These are phyloP conservation scores for Lipomyces lipofer DNA, from an alignment of 805 yeast genomes.

Conservation along the genomic window DNA sequence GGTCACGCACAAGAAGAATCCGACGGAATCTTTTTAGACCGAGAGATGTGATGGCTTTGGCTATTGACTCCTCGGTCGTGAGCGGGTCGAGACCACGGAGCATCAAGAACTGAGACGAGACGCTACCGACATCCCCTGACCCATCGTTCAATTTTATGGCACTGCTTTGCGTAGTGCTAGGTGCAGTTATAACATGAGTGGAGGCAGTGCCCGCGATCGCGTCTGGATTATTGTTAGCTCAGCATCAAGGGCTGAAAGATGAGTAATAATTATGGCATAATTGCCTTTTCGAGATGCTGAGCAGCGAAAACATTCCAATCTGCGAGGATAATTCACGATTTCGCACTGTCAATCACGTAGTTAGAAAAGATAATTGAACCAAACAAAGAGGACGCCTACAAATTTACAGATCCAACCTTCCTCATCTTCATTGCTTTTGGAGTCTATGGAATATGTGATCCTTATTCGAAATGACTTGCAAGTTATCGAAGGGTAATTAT, in stretches of 20 bases:
- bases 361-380: not conserved
- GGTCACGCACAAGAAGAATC: constrained; percentile 23
- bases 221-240: not conserved
- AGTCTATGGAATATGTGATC: constrained; percentile 8
- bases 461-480: not conserved
- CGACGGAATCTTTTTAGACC: constrained; percentile 8
- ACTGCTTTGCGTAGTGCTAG: no score
- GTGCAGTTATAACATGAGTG: no score
- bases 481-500: constrained; percentile 7
- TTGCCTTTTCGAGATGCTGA: constrained; percentile 9
- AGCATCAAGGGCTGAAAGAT: not conserved
- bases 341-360: constrained; percentile 9
- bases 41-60: not conserved
- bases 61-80: constrained; percentile 9
- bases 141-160: constrained; percentile 22
- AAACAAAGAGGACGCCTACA: constrained; percentile 3
- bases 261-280: not conserved
- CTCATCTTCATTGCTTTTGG: constrained; percentile 1
- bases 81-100: constrained; percentile 10
- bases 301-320: constrained; percentile 19
- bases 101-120: constrained; percentile 27
- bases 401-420: constrained; percentile 18
- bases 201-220: constrained; percentile 6
- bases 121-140: constrained; percentile 12
- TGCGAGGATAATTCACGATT: constrained; percentile 14